These are phyloP conservation scores for Aristolochia contorta DNA, from an alignment of 164 flowering plant species.

Conservation along the genomic window DNA sequence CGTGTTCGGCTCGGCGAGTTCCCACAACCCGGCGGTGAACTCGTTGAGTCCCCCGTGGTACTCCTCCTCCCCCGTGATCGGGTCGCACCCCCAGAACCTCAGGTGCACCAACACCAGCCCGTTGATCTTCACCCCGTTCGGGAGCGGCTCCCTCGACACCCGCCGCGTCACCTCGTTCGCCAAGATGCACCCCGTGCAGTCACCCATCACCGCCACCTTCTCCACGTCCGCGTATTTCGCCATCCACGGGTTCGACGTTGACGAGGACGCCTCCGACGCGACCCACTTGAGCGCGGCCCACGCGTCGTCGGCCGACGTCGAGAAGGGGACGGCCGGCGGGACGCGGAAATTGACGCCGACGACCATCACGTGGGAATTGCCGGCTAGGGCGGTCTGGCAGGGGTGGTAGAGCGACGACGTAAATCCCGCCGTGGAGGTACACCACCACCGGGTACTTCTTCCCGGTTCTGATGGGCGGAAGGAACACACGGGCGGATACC, in stretches of 20 bases:
- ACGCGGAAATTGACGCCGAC: no score
- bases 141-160: slow-evolving; percentile 6
- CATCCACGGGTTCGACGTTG: slow-evolving; percentile 16
- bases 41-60: no score
- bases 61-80: no score
- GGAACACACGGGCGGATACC: slow-evolving; percentile 10
- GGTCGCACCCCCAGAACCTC: not conserved
- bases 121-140: slow-evolving; percentile 11
- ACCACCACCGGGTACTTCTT: not conserved
- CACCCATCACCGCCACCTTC: slow-evolving; percentile 37
- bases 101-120: not conserved
- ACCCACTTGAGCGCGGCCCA: not conserved
- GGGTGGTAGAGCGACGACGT: no score
- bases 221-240: no score
- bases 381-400: no score
- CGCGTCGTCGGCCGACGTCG: no score
- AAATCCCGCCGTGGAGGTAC: no score
- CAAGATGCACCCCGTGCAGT: slow-evolving; percentile 48
- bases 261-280: slow-evolving; percentile 1
- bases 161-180: slow-evolving; percentile 21
- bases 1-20: no score
- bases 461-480: not conserved
- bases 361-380: no score
- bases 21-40: no score
- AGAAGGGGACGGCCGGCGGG: no score